Conservation (phyloP, 169 alveolate species). For the Plasmodium yoelii region DNA sequence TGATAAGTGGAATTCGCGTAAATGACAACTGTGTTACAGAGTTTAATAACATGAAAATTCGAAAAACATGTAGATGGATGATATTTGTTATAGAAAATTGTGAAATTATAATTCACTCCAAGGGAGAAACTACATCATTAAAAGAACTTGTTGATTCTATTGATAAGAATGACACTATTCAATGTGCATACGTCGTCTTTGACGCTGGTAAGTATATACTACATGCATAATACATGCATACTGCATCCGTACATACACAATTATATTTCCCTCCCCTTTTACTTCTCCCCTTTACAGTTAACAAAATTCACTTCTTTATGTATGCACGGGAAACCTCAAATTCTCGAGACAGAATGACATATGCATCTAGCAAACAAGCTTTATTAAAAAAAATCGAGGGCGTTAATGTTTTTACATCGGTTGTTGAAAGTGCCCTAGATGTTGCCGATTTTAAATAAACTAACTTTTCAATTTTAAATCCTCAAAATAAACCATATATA, state of each 20-base stretch:
- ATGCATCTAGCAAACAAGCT: constrained; percentile 86
- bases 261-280: too few species aligned
- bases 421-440: constrained; percentile 82
- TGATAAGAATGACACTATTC: constrained; percentile 72
- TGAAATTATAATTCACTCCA: constrained; percentile 71
- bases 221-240: too few species aligned
- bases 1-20: constrained; percentile 87
- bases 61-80: constrained; percentile 82
- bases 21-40: constrained; percentile 81
- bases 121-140: constrained; percentile 42
- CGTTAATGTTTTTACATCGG: constrained; percentile 80
- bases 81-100: constrained; percentile 80
- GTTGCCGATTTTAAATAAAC: constrained; percentile 61
- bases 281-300: constrained; percentile 61
- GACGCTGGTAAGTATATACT: constrained; percentile 80
- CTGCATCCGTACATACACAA: too few species aligned
- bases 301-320: constrained; percentile 84
- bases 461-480: not conserved
- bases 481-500: too few species aligned
- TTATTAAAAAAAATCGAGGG: constrained; percentile 84
- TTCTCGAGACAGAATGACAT: constrained; percentile 84
- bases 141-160: constrained; percentile 57
- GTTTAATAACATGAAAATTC: constrained; percentile 82
- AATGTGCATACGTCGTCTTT: constrained; percentile 86
- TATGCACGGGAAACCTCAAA: constrained; percentile 83